phyloP scores from a whole-genome alignment of 441 rosid genomes.

The Euphorbia celastroides region DNA sequence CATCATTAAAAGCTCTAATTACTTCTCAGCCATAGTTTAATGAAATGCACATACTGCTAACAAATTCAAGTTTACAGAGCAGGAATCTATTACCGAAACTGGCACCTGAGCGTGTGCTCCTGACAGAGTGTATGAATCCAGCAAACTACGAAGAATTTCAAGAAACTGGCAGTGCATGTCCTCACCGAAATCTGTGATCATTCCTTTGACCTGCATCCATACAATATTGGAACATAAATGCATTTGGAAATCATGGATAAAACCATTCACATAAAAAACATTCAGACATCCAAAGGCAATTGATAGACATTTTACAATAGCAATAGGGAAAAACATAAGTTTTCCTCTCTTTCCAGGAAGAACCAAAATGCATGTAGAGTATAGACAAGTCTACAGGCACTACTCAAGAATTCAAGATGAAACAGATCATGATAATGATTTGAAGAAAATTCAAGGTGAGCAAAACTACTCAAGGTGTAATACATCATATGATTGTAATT shows the following conservation, averaged over 20 bases:
- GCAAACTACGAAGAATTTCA: slow-evolving; percentile 93
- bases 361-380: neutral
- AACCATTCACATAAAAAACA: neutral
- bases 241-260: neutral
- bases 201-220: slow-evolving; percentile 75
- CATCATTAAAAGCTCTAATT: neutral
- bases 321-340: neutral
- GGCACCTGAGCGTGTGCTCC: slow-evolving; percentile 91
- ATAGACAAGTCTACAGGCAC: neutral
- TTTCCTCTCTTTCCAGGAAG: neutral
- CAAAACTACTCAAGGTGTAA: neutral
- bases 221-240: neutral
- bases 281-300: neutral
- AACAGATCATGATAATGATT: neutral
- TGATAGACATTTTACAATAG: neutral
- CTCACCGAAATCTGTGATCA: slow-evolving; percentile 93
- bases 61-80: neutral
- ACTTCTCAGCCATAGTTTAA: slow-evolving; percentile 1
- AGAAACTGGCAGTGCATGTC: slow-evolving; percentile 98
- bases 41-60: neutral
- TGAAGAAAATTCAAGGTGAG: neutral
- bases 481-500: neutral
- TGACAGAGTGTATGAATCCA: slow-evolving; percentile 76
- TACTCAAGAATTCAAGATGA: neutral
- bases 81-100: slow-evolving; percentile 17